Conservation (phyloP, 345 rosid species). For the Citrus unshiu region DNA sequence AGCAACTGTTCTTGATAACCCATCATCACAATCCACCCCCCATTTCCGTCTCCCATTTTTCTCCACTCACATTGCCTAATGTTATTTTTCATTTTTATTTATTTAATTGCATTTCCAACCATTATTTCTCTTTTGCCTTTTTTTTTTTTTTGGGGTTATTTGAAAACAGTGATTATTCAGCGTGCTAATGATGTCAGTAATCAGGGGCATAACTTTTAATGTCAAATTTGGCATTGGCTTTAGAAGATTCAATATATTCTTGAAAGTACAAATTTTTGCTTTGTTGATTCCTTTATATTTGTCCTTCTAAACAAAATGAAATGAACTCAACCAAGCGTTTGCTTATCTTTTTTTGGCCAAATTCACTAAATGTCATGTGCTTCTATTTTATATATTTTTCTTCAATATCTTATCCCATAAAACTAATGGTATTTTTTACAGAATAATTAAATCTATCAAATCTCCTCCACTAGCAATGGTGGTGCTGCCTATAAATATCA, state of each 20-base stretch:
- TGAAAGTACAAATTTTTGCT: neutral
- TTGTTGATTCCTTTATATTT: neutral
- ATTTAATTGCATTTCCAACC: neutral
- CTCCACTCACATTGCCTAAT: neutral
- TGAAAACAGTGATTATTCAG: too few relatives aligned
- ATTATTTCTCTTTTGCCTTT: neutral
- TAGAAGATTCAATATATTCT: slow-evolving; percentile 8
- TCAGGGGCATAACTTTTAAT: neutral
- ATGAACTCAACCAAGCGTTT: neutral
- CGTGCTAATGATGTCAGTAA: neutral
- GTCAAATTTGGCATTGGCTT: neutral
- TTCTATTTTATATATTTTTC: too few relatives aligned
- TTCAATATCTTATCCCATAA: too few relatives aligned
- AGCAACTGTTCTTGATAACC: neutral
- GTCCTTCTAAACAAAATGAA: neutral
- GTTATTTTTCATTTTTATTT: neutral
- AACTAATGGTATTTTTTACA: too few relatives aligned
- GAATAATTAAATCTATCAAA: too few relatives aligned
- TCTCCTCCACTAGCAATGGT: too few relatives aligned
- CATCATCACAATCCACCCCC: neutral
- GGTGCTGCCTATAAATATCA: too few relatives aligned
- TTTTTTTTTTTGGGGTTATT: too few relatives aligned
- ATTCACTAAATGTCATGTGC: too few relatives aligned
- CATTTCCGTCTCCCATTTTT: neutral
- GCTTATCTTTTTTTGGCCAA: too few relatives aligned